phyloP scores from a whole-genome alignment of 2,329 filamentous ascomycete species.

The Aspergillus alliaceus region DNA sequence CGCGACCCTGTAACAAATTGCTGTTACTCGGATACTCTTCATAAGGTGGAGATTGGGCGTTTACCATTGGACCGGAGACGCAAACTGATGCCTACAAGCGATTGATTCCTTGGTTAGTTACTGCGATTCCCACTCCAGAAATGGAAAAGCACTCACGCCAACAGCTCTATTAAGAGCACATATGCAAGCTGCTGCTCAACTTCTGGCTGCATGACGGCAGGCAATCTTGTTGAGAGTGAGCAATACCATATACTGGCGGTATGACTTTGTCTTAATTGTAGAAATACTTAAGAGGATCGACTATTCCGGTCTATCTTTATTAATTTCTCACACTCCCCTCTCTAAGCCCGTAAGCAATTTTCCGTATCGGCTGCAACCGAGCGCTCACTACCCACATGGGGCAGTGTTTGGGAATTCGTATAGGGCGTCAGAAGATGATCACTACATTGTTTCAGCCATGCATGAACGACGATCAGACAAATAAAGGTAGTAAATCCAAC shows the following conservation, averaged over 20 bases:
- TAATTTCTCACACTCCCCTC: not conserved
- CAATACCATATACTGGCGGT: not conserved
- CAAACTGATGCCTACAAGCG: not conserved
- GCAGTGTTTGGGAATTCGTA: not conserved
- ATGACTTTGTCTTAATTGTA: not conserved
- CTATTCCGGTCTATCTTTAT: not conserved
- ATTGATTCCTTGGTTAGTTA: not conserved
- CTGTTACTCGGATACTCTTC: not conserved
- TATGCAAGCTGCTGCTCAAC: not conserved
- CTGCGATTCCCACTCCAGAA: not conserved
- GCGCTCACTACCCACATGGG: not conserved
- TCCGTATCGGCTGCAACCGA: not conserved
- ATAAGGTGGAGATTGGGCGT: not conserved
- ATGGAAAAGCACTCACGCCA: not conserved
- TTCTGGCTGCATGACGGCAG: not conserved
- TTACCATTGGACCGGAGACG: not conserved
- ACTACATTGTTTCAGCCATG: not conserved
- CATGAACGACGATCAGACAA: not conserved
- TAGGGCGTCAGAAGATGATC: not conserved
- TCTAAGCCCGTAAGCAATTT: not conserved
- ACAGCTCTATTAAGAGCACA: not conserved
- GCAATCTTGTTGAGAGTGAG: not conserved
- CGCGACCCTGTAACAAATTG: not conserved
- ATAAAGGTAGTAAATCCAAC: not conserved
- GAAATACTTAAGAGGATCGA: not conserved